Evolutionary conservation across 345 rosid species (phyloP), one percentile per base, ranked within the genome.

Genomic region (Rubroshorea leprosula): DNA sequence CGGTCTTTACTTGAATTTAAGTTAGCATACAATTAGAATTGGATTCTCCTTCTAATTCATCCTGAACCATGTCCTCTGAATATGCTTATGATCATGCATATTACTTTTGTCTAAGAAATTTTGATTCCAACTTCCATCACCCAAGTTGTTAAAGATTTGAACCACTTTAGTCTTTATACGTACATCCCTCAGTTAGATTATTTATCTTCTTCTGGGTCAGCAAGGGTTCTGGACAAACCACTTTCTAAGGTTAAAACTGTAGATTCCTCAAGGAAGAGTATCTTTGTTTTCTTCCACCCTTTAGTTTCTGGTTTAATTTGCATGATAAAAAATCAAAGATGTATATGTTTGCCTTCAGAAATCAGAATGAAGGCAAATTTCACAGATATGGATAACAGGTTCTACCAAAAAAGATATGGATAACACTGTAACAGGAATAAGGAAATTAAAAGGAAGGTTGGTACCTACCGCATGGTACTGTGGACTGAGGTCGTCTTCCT

Each of bases 301-400:
- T 2, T 27, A 8, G 31, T 27, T 27, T 27, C 31, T 3, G 31
- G 4, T 3, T 27, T 27, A 8, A 27, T 27, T 8, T 27, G 31
- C 31, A 3, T 27, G n/a, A n/a, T n/a, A n/a, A n/a, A n/a, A n/a
- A n/a, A n/a, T n/a, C n/a, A n/a, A n/a, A n/a, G n/a, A n/a, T n/a
- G n/a, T n/a, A n/a, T n/a, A n/a, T n/a, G n/a, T n/a, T n/a, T 64
- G 49, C 65, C 70, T 56, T n/a, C n/a, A n/a, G n/a, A n/a, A n/a
- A n/a, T 70, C 55, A 24, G 0, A 0, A 45, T 2, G 63, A 65
- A 61, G 63, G 70, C 18, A 59, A 31, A 60, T 58, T 50, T 38
- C n/a, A n/a, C 55, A n/a, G 27, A 26, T 27, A 16, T 12, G 23
- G 24, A 24, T 7, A 23, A n/a, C 23, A 58, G 19, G 44, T n/a